Evolutionary conservation across 441 rosid species (phyloP).

Genomic region (Croton setiger): DNA sequence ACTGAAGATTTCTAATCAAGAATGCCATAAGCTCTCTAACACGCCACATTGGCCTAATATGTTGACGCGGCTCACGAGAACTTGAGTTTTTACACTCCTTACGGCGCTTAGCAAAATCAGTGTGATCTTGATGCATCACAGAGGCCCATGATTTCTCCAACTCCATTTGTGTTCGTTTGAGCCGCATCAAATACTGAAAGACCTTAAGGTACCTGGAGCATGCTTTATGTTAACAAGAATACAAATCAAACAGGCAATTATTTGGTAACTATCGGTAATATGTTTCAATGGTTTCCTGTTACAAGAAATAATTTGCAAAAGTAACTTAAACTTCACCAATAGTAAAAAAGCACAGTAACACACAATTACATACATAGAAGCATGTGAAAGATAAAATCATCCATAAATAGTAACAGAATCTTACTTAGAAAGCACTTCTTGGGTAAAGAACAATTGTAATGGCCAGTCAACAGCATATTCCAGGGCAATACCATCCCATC

Average conservation of each 20-base stretch:
- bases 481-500: constrained; percentile 94
- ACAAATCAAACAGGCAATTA: background rate
- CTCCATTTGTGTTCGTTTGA: constrained; percentile 95
- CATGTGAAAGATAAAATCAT: constrained; percentile 11
- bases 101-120: constrained; percentile 66
- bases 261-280: constrained; percentile 5
- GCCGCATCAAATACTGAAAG: constrained; percentile 88
- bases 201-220: constrained; percentile 72
- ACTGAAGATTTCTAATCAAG: constrained; percentile 93
- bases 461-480: constrained; percentile 98
- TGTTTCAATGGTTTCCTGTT: constrained; percentile 3
- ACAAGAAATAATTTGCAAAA: background rate
- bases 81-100: constrained; percentile 53
- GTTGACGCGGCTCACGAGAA: constrained; percentile 72
- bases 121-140: constrained; percentile 96
- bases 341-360: background rate
- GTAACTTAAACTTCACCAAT: background rate
- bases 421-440: constrained; percentile 95
- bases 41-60: constrained; percentile 90
- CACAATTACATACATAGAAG: background rate
- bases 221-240: constrained; percentile 20
- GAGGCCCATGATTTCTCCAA: constrained; percentile 99
- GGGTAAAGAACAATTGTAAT: constrained; percentile 86
- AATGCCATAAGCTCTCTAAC: constrained; percentile 99
- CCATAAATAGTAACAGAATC: constrained; percentile 26